These are phyloP conservation scores for Zygosaccharomyces pseudorouxii DNA, from an alignment of 805 yeast genomes.

Conservation along the genomic window DNA sequence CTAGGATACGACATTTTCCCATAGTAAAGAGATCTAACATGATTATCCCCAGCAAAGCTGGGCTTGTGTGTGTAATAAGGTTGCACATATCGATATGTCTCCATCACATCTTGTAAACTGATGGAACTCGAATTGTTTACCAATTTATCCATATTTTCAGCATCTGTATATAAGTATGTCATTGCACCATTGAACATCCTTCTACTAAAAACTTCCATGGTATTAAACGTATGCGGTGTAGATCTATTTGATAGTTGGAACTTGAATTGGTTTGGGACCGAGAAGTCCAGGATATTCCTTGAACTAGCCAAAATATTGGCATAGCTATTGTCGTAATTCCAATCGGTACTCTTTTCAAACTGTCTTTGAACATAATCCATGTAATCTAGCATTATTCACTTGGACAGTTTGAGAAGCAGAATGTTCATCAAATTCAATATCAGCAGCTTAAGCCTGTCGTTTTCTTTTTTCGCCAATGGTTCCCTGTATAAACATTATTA, in stretches of 20 bases:
- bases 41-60: conserved; percentile 1
- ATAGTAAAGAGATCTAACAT: conserved; percentile 51
- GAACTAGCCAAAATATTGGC: conserved; percentile 73
- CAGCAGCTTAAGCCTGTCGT: not conserved
- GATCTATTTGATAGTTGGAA: conserved; percentile 67
- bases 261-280: conserved; percentile 61
- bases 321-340: conserved; percentile 78
- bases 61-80: conserved; percentile 35
- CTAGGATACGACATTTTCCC: conserved; percentile 90
- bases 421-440: not conserved
- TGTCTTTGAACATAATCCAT: conserved; percentile 82
- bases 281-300: conserved; percentile 62
- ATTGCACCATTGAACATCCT: conserved; percentile 73
- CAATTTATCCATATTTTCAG: conserved; percentile 50
- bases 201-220: conserved; percentile 59
- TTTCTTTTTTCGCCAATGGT: not conserved
- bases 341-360: conserved; percentile 62
- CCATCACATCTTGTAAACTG: conserved; percentile 60
- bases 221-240: conserved; percentile 64
- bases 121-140: conserved; percentile 45
- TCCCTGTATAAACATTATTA: not conserved
- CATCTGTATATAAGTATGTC: conserved; percentile 67
- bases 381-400: conserved; percentile 59
- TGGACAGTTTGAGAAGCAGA: too few species aligned
- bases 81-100: conserved; percentile 60